Base-by-base conservation (phyloP, 495 filamentous ascomycete species). In the Penicillium taxi region DNA sequence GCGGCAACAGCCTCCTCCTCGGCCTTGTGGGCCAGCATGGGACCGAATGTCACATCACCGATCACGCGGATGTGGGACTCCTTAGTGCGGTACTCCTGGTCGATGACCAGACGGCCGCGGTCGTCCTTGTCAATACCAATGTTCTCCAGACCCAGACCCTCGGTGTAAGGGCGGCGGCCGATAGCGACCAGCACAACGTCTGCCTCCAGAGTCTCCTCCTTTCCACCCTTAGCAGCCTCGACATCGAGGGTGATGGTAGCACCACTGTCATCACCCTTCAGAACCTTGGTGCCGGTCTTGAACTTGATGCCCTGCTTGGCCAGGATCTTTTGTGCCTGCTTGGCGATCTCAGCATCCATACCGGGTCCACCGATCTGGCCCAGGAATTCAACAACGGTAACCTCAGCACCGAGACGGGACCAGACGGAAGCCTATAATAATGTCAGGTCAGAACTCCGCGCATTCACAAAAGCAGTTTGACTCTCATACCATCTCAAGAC, bases 21-120 rank as follows among this genome's bases (percentile, higher is more conserved):
- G 26, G 93, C 91, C 76, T 98, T 98, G 76, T 98, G 91, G 33
- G 91, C 91, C 53, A 98, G 80, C 91, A 98, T 98, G 51, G 91
- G 93, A 12, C 91, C 91, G 66, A 96, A 98, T 12, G 91, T 98
- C 61, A 78, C 84, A 65, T 98, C 91, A 53, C 91, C 91, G 47
- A 98, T 81, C 55, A 88, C 89, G 46, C 91, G 89, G 63, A 98
- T 94, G 70, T 98, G 93, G 9, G 87, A 82, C 35, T 90, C 61
- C 72, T 94, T 95, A 54, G 91, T 96, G 67, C 91, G 87, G 74
- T 94, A 98, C 70, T 98, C 87, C 54, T 86, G 82, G 74, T 98
- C 91, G 62, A 98, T 95, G 52, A 96, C 80, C 26, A 98, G 73
- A 35, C 91, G 86, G 61, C 93, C 91, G 35, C 80, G 79, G 52